Percentiles rank a stretch among this genome's conserved stretches.
Evolutionary conservation across 2,329 filamentous ascomycete species (phyloP).

Genomic region (Zasmidium cellare): DNA sequence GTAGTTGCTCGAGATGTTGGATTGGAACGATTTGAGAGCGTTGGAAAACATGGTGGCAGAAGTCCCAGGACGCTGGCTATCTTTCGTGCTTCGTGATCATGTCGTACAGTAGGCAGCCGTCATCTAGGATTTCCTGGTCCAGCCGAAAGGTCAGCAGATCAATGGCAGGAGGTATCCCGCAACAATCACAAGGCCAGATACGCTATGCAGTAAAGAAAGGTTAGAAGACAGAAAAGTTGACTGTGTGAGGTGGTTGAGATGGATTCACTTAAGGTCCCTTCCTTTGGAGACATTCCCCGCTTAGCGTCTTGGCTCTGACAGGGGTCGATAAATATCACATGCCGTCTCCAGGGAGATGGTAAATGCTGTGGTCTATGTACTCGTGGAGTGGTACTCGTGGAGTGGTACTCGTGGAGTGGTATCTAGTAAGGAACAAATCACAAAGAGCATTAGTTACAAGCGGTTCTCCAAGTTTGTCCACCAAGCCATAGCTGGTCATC

Average conservation of each 20-base stretch:
- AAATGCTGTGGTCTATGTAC: not conserved
- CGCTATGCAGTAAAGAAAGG: not conserved
- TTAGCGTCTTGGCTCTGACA: not conserved
- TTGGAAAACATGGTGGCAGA: slow-evolving; percentile 77
- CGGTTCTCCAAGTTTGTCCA: too few relatives aligned
- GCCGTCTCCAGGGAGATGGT: not conserved
- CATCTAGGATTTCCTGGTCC: not conserved
- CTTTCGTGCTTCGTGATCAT: not conserved
- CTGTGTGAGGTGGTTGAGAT: not conserved
- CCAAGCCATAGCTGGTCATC: too few relatives aligned
- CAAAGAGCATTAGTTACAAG: too few relatives aligned
- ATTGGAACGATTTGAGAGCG: slow-evolving; percentile 89
- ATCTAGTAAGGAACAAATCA: too few relatives aligned
- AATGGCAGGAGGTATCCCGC: not conserved
- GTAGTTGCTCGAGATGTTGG: slow-evolving; percentile 92
- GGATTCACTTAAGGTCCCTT: not conserved
- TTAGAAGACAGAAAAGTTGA: not conserved
- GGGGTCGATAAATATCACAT: not conserved
- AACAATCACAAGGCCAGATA: not conserved
- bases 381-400: too few relatives aligned
- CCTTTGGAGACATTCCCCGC: not conserved
- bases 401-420: not conserved
- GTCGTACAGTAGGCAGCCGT: not conserved
- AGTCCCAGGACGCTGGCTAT: not conserved
- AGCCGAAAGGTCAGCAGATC: not conserved